These are phyloP conservation scores for Diaporthe capsici DNA, from an alignment of 2,329 filamentous ascomycete species.

Conservation along the genomic window DNA sequence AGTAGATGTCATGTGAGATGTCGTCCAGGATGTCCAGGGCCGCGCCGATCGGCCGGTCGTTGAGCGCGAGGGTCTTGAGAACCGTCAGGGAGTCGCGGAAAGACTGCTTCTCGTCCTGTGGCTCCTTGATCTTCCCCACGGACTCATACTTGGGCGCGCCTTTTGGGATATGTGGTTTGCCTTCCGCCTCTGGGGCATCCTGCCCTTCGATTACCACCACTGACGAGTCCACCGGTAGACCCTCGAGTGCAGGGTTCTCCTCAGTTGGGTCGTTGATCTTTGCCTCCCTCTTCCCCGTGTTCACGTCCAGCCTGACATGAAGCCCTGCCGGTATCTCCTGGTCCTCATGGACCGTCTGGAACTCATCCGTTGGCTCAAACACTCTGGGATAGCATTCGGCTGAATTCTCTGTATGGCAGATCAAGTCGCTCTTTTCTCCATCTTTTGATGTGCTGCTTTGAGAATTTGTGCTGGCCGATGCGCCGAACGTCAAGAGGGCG, in stretches of 20 bases:
- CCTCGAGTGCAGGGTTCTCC: constrained; percentile 60
- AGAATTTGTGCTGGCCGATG: constrained; percentile 14
- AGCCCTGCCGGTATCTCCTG: constrained; percentile 76
- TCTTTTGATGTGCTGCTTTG: constrained; percentile 8
- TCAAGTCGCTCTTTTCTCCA: constrained; percentile 58
- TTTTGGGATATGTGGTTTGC: constrained; percentile 55
- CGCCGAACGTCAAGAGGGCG: constrained; percentile 36
- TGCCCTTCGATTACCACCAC: constrained; percentile 69
- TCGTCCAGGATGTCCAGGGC: constrained; percentile 73
- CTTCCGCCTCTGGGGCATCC: constrained; percentile 58
- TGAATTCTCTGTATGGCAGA: constrained; percentile 73
- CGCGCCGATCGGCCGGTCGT: constrained; percentile 57
- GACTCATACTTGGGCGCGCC: constrained; percentile 71
- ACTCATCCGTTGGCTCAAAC: constrained; percentile 75
- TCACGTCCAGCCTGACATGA: constrained; percentile 76
- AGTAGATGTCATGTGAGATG: constrained; percentile 78
- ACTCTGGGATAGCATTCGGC: constrained; percentile 76
- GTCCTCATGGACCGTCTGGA: constrained; percentile 73
- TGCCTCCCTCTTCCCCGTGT: constrained; percentile 75
- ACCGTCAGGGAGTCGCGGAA: constrained; percentile 64
- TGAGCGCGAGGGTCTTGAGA: constrained; percentile 56
- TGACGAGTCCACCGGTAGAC: constrained; percentile 66
- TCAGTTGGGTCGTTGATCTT: constrained; percentile 74
- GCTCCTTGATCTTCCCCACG: constrained; percentile 70
- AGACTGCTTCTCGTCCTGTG: constrained; percentile 55